Evolutionary conservation across 805 yeast genomes (phyloP).

Genomic region (Kluyveromyces siamensis): DNA sequence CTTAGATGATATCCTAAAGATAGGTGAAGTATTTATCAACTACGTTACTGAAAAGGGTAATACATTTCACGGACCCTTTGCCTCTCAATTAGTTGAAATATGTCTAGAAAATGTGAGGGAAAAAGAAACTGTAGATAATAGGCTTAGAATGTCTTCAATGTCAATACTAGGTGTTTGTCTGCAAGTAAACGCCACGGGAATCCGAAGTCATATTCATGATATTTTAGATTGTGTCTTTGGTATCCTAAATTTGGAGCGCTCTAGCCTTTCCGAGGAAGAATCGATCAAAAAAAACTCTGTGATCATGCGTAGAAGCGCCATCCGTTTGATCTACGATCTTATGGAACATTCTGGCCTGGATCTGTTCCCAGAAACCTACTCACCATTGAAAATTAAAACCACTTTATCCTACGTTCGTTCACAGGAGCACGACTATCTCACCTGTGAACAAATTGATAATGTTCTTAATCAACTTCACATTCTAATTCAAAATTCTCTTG

Average conservation of each 20-base stretch:
- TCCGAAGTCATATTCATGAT: constrained; percentile 39
- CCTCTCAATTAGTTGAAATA: constrained; percentile 34
- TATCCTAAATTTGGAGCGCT: constrained; percentile 51
- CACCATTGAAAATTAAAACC: constrained; percentile 32
- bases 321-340: constrained; percentile 58
- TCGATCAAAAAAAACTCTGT: constrained; percentile 27
- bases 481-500: background rate
- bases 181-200: constrained; percentile 46
- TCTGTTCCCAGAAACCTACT: constrained; percentile 41
- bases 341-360: constrained; percentile 39
- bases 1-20: constrained; percentile 61
- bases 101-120: constrained; percentile 35
- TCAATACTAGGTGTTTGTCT: constrained; percentile 72
- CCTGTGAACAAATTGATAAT: constrained; percentile 46
- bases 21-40: constrained; percentile 74
- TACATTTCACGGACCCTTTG: constrained; percentile 37
- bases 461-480: background rate
- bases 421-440: constrained; percentile 48
- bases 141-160: constrained; percentile 77
- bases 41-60: constrained; percentile 43
- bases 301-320: constrained; percentile 65
- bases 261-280: constrained; percentile 22
- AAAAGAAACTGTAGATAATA: constrained; percentile 37
- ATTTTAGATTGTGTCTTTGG: constrained; percentile 74
- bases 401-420: constrained; percentile 36